These are phyloP conservation scores for Davidsoniella neocaledoniae DNA, from an alignment of 2,329 filamentous ascomycete genomes.

Conservation along the genomic window DNA sequence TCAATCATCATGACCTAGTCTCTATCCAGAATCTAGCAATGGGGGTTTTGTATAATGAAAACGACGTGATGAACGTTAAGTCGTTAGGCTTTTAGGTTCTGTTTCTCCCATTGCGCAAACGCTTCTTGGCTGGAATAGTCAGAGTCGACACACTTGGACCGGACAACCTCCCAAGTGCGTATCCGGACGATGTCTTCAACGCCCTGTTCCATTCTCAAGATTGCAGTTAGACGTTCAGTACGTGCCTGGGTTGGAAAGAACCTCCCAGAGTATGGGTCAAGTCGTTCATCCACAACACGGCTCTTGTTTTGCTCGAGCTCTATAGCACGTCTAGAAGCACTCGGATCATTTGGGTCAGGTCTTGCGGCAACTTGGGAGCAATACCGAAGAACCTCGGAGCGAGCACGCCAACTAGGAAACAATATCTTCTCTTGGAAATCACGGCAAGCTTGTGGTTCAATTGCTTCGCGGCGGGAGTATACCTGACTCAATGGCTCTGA, in stretches of 20 bases:
- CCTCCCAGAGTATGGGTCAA: slow-evolving; percentile 79
- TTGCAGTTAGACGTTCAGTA: slow-evolving; percentile 58
- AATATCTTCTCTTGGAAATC: slow-evolving; percentile 61
- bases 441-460: slow-evolving; percentile 47
- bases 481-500: slow-evolving; percentile 54
- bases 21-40: too few relatives aligned
- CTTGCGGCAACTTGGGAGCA: slow-evolving; percentile 77
- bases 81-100: slow-evolving; percentile 12
- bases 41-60: too few relatives aligned
- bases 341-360: slow-evolving; percentile 75
- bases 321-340: slow-evolving; percentile 48
- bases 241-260: slow-evolving; percentile 67
- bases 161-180: slow-evolving; percentile 66
- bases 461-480: slow-evolving; percentile 26
- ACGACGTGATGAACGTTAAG: too few relatives aligned
- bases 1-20: too few relatives aligned
- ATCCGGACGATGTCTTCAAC: slow-evolving; percentile 66
- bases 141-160: slow-evolving; percentile 50
- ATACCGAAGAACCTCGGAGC: slow-evolving; percentile 73
- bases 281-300: slow-evolving; percentile 63
- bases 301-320: slow-evolving; percentile 57
- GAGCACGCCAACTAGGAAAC: slow-evolving; percentile 75
- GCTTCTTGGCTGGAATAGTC: slow-evolving; percentile 27
- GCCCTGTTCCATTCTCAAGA: slow-evolving; percentile 58
- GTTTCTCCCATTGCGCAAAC: slow-evolving; percentile 42